Conservation (phyloP, 2,329 filamentous ascomycete genomes). For the Nakataea oryzae region DNA sequence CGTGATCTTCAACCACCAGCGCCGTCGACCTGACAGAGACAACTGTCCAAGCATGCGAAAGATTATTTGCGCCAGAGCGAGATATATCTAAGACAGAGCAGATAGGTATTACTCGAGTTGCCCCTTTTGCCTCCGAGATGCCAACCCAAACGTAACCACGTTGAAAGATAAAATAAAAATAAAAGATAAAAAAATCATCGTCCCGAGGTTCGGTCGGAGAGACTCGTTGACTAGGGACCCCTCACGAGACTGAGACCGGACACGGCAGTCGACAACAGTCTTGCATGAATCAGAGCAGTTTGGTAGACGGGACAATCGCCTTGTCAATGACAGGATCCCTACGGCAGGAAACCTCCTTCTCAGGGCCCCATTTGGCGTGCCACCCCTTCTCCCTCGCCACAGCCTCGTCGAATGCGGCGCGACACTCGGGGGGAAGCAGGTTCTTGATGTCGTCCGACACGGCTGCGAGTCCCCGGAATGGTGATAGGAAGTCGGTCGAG, state of each 20-base stretch:
- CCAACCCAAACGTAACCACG: neutral
- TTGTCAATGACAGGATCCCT: conserved; percentile 50
- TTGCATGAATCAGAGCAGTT: conserved; percentile 16
- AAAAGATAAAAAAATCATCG: neutral
- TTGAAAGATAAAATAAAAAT: neutral
- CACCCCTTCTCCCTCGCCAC: conserved; percentile 56
- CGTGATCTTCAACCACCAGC: neutral
- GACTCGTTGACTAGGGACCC: neutral
- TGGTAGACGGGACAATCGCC: conserved; percentile 49
- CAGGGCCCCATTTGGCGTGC: conserved; percentile 65
- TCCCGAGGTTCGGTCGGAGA: neutral
- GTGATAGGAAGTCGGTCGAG: conserved; percentile 31
- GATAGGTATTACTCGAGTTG: neutral
- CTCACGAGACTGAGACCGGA: neutral
- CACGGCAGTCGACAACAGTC: neutral
- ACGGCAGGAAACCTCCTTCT: conserved; percentile 45
- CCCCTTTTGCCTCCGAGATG: neutral
- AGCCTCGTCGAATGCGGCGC: conserved; percentile 60
- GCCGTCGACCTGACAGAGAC: no score
- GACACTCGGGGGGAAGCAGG: conserved; percentile 59
- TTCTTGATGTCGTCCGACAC: conserved; percentile 56
- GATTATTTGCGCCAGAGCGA: neutral
- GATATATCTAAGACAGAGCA: neutral
- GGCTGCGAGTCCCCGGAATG: conserved; percentile 51
- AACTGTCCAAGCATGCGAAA: neutral